phyloP scores from a whole-genome alignment of 495 filamentous ascomycete genomes.

The Penicillium dipodomyicola region DNA sequence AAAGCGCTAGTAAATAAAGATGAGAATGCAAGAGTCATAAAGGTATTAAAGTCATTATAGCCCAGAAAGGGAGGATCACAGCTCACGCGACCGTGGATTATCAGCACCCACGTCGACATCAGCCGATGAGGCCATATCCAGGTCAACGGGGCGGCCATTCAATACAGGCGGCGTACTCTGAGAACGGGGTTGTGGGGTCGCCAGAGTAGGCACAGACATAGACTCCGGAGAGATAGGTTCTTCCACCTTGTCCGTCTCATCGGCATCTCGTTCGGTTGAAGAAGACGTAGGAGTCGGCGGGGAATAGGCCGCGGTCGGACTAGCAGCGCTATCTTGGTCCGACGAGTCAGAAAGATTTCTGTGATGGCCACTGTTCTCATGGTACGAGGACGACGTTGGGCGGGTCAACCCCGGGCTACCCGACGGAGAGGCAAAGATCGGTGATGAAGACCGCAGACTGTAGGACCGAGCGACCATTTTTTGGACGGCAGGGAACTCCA shows the following conservation, averaged over 20 bases:
- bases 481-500: conserved; percentile 57
- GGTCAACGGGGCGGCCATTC: conserved; percentile 17
- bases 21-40: background rate
- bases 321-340: conserved; percentile 30
- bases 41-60: background rate
- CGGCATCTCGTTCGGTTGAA: conserved; percentile 24
- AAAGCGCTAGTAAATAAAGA: background rate
- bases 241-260: conserved; percentile 12
- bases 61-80: background rate
- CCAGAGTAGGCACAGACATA: conserved; percentile 24
- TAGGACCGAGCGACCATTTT: conserved; percentile 55
- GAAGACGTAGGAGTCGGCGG: conserved; percentile 50
- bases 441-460: conserved; percentile 41
- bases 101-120: background rate
- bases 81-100: conserved; percentile 2
- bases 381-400: conserved; percentile 39
- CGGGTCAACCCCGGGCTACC: conserved; percentile 46
- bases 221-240: conserved; percentile 18
- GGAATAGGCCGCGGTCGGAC: conserved; percentile 42
- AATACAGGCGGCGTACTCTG: conserved; percentile 45
- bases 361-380: conserved; percentile 29
- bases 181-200: conserved; percentile 30
- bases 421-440: conserved; percentile 43
- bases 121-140: conserved; percentile 8
- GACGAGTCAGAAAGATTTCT: conserved; percentile 45